Evolutionary conservation across 2,329 filamentous ascomycete species (phyloP).

Genomic region (Bipolaris victoriae): DNA sequence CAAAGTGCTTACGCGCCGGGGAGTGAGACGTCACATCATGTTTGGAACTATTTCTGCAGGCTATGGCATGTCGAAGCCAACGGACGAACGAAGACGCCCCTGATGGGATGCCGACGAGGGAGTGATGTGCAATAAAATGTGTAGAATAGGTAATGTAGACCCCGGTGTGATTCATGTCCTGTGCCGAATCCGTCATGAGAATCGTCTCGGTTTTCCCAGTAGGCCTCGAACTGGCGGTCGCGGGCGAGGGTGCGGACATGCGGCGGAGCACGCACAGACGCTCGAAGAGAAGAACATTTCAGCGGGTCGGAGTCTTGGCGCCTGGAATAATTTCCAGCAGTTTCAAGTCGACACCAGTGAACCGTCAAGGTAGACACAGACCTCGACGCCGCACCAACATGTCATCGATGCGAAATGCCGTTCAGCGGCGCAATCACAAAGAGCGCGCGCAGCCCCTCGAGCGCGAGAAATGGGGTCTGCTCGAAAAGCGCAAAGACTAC

Average conservation of each 20-base stretch:
- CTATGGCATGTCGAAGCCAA: no score
- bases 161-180: no score
- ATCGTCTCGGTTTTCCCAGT: no score
- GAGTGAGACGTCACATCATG: no score
- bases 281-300: not conserved
- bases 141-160: no score
- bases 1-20: no score
- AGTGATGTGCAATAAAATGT: no score
- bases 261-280: not conserved
- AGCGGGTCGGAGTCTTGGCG: constrained; percentile 10
- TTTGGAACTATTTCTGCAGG: no score
- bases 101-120: no score
- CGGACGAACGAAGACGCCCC: no score
- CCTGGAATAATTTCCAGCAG: constrained; percentile 11
- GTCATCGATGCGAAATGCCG: constrained; percentile 48
- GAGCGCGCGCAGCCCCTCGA: constrained; percentile 88
- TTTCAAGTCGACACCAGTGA: not conserved
- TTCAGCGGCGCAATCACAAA: constrained; percentile 80
- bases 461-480: constrained; percentile 83
- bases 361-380: not conserved
- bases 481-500: constrained; percentile 94
- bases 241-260: not conserved
- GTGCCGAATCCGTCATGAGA: no score
- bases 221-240: no score
- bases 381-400: constrained; percentile 22